A percentile compares a stretch with the other conserved stretches of the same genome.
phyloP scores from a whole-genome alignment of 495 filamentous ascomycete genomes.

The Geopyxis carbonaria region DNA sequence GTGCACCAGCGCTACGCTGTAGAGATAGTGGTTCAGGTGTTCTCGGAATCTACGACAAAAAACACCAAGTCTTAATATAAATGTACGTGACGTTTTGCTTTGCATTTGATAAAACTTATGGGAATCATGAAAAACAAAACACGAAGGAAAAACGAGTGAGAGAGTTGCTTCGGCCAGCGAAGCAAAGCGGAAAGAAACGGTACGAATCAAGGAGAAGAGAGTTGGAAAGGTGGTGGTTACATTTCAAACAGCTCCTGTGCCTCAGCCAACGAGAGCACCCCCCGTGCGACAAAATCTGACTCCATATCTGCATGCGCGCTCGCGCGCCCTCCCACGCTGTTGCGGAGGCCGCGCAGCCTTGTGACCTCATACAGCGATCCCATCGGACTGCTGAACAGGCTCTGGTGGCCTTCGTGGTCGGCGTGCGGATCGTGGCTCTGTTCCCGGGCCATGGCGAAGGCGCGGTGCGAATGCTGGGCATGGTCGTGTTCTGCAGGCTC shows the following conservation, averaged over 20 bases:
- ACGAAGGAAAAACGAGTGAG: too few relatives aligned
- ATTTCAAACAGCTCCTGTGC: constrained; percentile 27
- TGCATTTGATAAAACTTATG: too few relatives aligned
- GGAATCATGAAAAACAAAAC: too few relatives aligned
- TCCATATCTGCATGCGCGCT: constrained; percentile 31
- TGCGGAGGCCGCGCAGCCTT: constrained; percentile 37
- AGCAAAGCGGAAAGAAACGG: too few relatives aligned
- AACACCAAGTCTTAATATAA: neutral
- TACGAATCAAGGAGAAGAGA: too few relatives aligned
- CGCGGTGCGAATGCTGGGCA: constrained; percentile 12
- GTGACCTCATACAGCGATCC: constrained; percentile 44
- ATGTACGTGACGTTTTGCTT: too few relatives aligned
- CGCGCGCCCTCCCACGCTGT: constrained; percentile 27
- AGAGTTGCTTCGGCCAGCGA: too few relatives aligned
- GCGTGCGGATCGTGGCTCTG: constrained; percentile 33
- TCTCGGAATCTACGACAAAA: constrained; percentile 18
- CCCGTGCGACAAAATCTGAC: constrained; percentile 29
- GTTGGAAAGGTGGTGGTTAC: constrained; percentile 9
- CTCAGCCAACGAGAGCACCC: constrained; percentile 19
- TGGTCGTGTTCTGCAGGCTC: too few relatives aligned
- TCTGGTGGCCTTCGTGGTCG: constrained; percentile 28
- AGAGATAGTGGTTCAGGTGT: constrained; percentile 32
- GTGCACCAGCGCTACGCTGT: constrained; percentile 38
- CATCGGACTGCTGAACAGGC: constrained; percentile 40
- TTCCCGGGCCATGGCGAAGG: constrained; percentile 32